These are phyloP conservation scores for Aspergillus udagawae DNA, from an alignment of 2,329 filamentous ascomycete species.

Conservation along the genomic window DNA sequence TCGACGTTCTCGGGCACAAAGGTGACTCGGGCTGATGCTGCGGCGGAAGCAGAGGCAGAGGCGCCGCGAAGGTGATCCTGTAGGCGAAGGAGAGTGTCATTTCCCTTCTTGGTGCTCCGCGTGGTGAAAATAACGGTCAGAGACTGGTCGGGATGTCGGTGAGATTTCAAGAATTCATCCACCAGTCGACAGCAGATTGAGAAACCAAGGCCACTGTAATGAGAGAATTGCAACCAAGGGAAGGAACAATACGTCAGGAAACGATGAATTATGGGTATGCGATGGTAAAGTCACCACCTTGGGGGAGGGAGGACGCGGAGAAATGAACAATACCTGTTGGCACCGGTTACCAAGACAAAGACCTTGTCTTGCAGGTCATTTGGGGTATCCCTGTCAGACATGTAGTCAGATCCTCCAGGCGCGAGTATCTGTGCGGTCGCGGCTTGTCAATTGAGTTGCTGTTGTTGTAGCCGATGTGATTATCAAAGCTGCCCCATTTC, in stretches of 20 bases:
- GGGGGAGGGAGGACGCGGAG: background rate
- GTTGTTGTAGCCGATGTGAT: background rate
- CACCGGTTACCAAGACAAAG: conserved; percentile 71
- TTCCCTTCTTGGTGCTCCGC: conserved; percentile 68
- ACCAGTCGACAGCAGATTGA: conserved; percentile 79
- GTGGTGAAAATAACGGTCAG: conserved; percentile 82
- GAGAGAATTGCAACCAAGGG: conserved; percentile 7
- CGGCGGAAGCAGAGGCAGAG: conserved; percentile 33
- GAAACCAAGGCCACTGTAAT: conserved; percentile 74
- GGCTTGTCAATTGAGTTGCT: background rate
- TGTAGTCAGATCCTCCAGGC: background rate
- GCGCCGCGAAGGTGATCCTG: conserved; percentile 55
- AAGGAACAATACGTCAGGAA: conserved; percentile 7
- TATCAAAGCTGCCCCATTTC: background rate
- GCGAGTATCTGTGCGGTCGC: background rate
- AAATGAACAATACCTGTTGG: conserved; percentile 67
- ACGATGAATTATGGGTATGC: background rate
- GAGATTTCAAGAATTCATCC: conserved; percentile 76
- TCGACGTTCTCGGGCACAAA: conserved; percentile 58
- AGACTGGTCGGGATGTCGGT: conserved; percentile 58
- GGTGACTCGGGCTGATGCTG: conserved; percentile 33
- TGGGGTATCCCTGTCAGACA: conserved; percentile 10
- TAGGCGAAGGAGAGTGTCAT: conserved; percentile 64
- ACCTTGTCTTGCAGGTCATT: conserved; percentile 19
- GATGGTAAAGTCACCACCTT: background rate